Percentiles rank a stretch among this genome's conserved stretches.
phyloP scores from a whole-genome alignment of 1,284 basidiomycete genomes.

The Pascua guehoae region DNA sequence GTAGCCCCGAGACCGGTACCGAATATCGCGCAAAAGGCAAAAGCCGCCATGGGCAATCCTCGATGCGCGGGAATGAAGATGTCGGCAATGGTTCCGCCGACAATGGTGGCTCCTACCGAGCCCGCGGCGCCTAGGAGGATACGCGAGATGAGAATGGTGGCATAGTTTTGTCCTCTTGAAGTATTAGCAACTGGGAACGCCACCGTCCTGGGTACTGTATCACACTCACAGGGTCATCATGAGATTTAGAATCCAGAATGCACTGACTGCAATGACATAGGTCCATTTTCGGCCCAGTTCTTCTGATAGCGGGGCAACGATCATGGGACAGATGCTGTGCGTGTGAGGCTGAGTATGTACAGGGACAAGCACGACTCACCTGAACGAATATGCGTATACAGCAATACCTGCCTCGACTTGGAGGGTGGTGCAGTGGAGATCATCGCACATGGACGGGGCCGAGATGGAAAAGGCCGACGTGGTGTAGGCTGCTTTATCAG shows the following conservation, averaged over 20 bases:
- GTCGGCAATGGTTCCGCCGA: slow-evolving; percentile 71
- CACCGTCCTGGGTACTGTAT: slow-evolving; percentile 3
- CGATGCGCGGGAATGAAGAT: slow-evolving; percentile 51
- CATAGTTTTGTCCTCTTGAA: slow-evolving; percentile 61
- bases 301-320: slow-evolving; percentile 70
- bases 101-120: slow-evolving; percentile 63
- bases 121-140: slow-evolving; percentile 65
- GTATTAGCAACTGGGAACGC: background rate
- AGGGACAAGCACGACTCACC: no score
- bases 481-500: slow-evolving; percentile 52
- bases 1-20: slow-evolving; percentile 65
- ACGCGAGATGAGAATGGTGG: slow-evolving; percentile 64
- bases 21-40: slow-evolving; percentile 59
- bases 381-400: slow-evolving; percentile 62
- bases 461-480: slow-evolving; percentile 60
- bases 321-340: slow-evolving; percentile 57
- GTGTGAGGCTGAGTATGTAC: no score
- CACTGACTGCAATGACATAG: slow-evolving; percentile 59
- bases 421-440: slow-evolving; percentile 59
- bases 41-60: slow-evolving; percentile 66
- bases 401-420: slow-evolving; percentile 62
- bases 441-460: slow-evolving; percentile 61
- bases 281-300: slow-evolving; percentile 70
- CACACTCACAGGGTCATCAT: slow-evolving; percentile 52
- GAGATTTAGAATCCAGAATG: slow-evolving; percentile 61